Evolutionary conservation across 306 rosid genomes (phyloP).

Genomic region (Argentina anserina): DNA sequence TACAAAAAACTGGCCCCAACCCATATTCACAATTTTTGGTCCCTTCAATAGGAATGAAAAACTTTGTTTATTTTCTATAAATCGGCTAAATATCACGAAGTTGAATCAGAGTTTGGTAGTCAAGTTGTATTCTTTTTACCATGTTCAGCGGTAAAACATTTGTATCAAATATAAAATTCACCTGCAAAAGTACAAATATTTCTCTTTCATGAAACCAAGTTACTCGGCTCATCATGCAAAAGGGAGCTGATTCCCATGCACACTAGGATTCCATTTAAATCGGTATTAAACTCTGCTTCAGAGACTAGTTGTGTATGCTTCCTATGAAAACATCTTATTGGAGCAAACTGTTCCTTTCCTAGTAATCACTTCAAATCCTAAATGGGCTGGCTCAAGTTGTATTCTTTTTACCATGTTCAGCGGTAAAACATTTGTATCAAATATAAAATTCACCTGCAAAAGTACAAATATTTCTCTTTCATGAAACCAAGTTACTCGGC

Average conservation of each 20-base stretch:
- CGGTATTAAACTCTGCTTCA: neutral
- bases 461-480: neutral
- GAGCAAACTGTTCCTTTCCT: conserved; percentile 16
- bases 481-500: neutral
- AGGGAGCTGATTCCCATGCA: neutral
- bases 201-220: neutral
- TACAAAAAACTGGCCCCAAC: too few relatives aligned
- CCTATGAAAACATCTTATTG: conserved; percentile 23
- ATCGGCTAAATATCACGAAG: too few relatives aligned
- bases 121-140: neutral
- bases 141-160: neutral
- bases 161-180: neutral
- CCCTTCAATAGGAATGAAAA: too few relatives aligned
- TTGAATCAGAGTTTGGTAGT: too few relatives aligned
- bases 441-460: neutral
- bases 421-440: neutral
- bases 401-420: neutral
- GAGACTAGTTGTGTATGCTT: neutral
- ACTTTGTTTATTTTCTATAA: too few relatives aligned
- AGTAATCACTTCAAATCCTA: conserved; percentile 21
- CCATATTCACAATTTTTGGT: too few relatives aligned
- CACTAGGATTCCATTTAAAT: neutral
- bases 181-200: neutral
- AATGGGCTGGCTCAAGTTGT: neutral
- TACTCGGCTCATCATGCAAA: neutral